phyloP scores from a whole-genome alignment of 2,329 filamentous ascomycete genomes.

The Ascochyta lentis region DNA sequence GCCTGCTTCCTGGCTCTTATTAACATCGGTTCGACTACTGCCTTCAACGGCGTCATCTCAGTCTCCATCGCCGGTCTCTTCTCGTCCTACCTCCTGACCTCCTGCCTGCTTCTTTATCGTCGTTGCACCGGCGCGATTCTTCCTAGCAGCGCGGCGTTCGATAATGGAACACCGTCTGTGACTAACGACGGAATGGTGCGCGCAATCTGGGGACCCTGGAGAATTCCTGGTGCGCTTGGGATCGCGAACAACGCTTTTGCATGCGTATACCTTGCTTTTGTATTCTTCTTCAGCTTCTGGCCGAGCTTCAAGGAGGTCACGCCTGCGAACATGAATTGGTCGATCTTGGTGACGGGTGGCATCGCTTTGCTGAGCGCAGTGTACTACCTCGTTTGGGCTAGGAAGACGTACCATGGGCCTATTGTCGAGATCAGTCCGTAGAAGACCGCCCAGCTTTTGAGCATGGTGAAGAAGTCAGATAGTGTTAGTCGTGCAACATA shows the following conservation, averaged over 20 bases:
- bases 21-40: slow-evolving; percentile 52
- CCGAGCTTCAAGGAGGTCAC: slow-evolving; percentile 25
- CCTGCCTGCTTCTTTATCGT: slow-evolving; percentile 33
- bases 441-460: neutral
- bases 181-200: slow-evolving; percentile 18
- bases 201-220: slow-evolving; percentile 35
- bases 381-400: slow-evolving; percentile 35
- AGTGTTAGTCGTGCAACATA: too few relatives aligned
- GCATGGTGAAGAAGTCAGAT: neutral
- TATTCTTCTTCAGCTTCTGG: slow-evolving; percentile 43
- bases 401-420: slow-evolving; percentile 35
- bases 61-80: slow-evolving; percentile 37
- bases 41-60: slow-evolving; percentile 40
- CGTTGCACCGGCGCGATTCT: slow-evolving; percentile 32
- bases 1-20: slow-evolving; percentile 55
- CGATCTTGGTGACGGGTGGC: slow-evolving; percentile 27
- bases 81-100: slow-evolving; percentile 34
- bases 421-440: slow-evolving; percentile 28
- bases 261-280: slow-evolving; percentile 29
- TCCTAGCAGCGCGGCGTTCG: slow-evolving; percentile 8
- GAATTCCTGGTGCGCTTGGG: slow-evolving; percentile 24
- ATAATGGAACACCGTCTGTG: neutral
- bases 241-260: slow-evolving; percentile 34
- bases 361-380: slow-evolving; percentile 27
- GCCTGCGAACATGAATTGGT: slow-evolving; percentile 39